phyloP scores from a whole-genome alignment of 495 filamentous ascomycete species.

The Daldinia loculata region DNA sequence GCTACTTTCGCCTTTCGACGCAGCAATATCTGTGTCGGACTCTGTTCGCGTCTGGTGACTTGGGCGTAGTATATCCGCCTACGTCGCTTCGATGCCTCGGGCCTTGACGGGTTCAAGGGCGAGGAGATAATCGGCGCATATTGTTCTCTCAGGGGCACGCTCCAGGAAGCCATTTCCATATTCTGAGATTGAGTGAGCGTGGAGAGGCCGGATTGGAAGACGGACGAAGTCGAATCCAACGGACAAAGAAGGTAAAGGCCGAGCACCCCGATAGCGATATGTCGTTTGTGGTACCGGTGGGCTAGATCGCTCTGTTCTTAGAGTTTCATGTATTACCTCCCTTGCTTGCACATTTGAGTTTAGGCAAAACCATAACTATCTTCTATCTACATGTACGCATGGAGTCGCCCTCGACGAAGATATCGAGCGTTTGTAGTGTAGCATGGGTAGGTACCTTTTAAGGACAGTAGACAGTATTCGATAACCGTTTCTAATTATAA shows the following conservation, averaged over 20 bases:
- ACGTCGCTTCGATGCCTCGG: conserved; percentile 16
- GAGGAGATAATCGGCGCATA: conserved; percentile 27
- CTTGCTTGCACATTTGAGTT: conserved; percentile 16
- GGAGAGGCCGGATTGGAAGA: neutral
- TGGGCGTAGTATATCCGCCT: conserved; percentile 7
- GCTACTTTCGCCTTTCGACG: conserved; percentile 48
- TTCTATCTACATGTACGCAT: too few species aligned
- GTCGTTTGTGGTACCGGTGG: conserved; percentile 1
- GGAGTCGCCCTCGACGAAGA: neutral
- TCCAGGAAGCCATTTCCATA: conserved; percentile 22
- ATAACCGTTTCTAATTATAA: neutral
- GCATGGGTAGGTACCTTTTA: neutral
- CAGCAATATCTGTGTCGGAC: conserved; percentile 46
- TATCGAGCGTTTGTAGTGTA: neutral
- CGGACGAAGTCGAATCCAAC: neutral
- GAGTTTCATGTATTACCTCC: conserved; percentile 22
- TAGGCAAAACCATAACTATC: neutral
- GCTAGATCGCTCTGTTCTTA: conserved; percentile 23
- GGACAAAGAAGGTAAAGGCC: conserved; percentile 1
- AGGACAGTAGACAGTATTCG: neutral
- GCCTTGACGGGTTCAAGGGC: conserved; percentile 29
- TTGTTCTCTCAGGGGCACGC: conserved; percentile 13
- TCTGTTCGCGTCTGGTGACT: conserved; percentile 24
- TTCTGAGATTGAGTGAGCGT: conserved; percentile 2
- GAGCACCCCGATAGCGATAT: neutral